These are phyloP conservation scores for Alisma plantagoaquatica DNA, from an alignment of 106 monocot genomes.

Conservation along the genomic window DNA sequence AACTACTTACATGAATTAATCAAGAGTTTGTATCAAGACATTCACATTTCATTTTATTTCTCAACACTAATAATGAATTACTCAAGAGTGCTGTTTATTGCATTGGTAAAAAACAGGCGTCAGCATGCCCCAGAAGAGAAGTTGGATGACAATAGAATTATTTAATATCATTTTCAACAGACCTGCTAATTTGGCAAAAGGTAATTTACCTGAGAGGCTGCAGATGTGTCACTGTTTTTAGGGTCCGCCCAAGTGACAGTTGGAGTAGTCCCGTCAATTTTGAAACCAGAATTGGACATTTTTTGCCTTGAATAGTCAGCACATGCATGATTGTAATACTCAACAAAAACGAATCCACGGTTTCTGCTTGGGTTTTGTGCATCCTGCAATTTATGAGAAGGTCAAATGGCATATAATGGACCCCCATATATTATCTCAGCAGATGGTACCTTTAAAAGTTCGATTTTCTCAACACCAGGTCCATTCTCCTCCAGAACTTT, in stretches of 20 bases:
- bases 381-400: conserved; percentile 43
- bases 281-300: conserved; percentile 64
- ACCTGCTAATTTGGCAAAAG: too few species aligned
- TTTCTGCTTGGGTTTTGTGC: conserved; percentile 77
- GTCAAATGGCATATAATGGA: background rate
- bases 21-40: too few species aligned
- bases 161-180: too few species aligned
- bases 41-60: too few species aligned
- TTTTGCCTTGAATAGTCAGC: conserved; percentile 91
- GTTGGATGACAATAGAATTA: too few species aligned
- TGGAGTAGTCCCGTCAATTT: conserved; percentile 74
- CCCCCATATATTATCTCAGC: background rate
- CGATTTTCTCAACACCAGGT: conserved; percentile 92
- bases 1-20: too few species aligned
- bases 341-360: conserved; percentile 92
- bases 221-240: conserved; percentile 77
- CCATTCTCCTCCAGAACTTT: conserved; percentile 70
- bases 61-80: too few species aligned
- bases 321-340: conserved; percentile 97
- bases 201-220: conserved; percentile 86
- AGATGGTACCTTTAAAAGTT: conserved; percentile 57
- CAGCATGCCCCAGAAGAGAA: too few species aligned
- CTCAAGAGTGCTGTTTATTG: too few species aligned
- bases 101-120: too few species aligned
- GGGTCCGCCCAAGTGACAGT: conserved; percentile 98